Evolutionary conservation across 768 basidiomycete genomes (phyloP).

Genomic region (Tylopilus intermedius): DNA sequence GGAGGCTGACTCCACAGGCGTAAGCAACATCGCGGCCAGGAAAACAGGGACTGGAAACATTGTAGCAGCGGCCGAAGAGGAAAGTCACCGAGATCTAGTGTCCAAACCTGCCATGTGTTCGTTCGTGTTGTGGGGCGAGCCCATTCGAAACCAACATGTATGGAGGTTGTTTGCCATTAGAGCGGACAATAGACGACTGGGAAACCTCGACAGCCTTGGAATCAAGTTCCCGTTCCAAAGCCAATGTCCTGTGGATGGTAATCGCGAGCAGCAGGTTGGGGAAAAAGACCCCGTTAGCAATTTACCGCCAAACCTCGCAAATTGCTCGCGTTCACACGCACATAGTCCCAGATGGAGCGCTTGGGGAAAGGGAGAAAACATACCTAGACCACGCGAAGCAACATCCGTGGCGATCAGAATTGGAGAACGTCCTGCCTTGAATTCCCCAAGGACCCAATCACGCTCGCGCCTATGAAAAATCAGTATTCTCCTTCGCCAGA

Average conservation of each 20-base stretch:
- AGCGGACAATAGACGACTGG: conserved; percentile 21
- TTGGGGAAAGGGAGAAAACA: conserved; percentile 46
- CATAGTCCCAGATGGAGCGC: conserved; percentile 30
- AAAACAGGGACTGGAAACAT: conserved; percentile 20
- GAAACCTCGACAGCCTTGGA: conserved; percentile 17
- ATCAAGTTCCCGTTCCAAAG: conserved; percentile 20
- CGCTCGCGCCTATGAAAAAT: conserved; percentile 71
- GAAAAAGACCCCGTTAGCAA: conserved; percentile 17
- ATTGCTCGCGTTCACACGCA: conserved; percentile 30
- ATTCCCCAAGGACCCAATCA: conserved; percentile 98
- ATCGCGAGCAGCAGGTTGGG: conserved; percentile 21
- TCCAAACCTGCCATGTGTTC: conserved; percentile 21
- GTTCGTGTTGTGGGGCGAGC: conserved; percentile 16
- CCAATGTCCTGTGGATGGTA: conserved; percentile 25
- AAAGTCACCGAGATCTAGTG: conserved; percentile 22
- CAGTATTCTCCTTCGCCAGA: not conserved
- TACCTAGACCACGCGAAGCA: conserved; percentile 99
- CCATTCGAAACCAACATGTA: conserved; percentile 21
- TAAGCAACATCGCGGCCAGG: conserved; percentile 22
- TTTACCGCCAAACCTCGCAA: conserved; percentile 25
- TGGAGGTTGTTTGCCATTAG: conserved; percentile 17
- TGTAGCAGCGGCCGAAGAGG: conserved; percentile 22
- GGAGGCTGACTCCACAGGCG: conserved; percentile 15
- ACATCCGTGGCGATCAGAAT: conserved; percentile 99
- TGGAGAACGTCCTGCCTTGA: conserved; percentile 95